phyloP scores from a whole-genome alignment of 177 flowering plant genomes.

The Tripterygium wilfordii region DNA sequence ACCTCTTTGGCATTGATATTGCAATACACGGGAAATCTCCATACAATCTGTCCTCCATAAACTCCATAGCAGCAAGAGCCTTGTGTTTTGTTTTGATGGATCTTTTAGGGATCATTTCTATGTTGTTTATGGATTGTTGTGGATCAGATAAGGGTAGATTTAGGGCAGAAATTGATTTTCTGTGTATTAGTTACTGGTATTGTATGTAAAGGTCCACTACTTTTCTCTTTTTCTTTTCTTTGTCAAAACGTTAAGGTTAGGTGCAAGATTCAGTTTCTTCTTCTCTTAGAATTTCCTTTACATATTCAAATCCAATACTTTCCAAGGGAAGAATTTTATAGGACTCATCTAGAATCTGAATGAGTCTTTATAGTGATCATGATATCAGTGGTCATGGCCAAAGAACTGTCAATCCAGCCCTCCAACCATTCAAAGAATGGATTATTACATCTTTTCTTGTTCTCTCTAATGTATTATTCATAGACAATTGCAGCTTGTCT shows the following conservation, averaged over 20 bases:
- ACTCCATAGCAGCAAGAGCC: too few relatives aligned
- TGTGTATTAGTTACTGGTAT: slow-evolving; percentile 2
- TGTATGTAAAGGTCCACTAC: slow-evolving; percentile 1
- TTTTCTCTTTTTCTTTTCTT: too few relatives aligned
- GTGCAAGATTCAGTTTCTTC: slow-evolving; percentile 2
- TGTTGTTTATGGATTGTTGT: not conserved
- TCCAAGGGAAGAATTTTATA: slow-evolving; percentile 1
- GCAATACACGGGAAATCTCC: too few relatives aligned
- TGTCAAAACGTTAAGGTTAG: slow-evolving; percentile 5
- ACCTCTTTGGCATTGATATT: too few relatives aligned
- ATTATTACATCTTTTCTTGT: not conserved
- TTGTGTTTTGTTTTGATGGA: too few relatives aligned
- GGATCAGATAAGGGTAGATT: not conserved
- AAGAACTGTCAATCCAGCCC: slow-evolving; percentile 16
- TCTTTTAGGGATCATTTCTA: too few relatives aligned
- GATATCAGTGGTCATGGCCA: slow-evolving; percentile 6
- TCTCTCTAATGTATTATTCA: not conserved
- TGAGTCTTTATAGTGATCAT: too few relatives aligned
- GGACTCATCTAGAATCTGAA: too few relatives aligned
- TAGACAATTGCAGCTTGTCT: too few relatives aligned
- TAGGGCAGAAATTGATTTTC: not conserved
- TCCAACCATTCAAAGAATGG: slow-evolving; percentile 20
- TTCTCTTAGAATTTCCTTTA: not conserved
- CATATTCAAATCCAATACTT: not conserved
- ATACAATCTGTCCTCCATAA: too few relatives aligned